Base-by-base conservation (phyloP, 306 rosid species). In the Castanea crenata region DNA sequence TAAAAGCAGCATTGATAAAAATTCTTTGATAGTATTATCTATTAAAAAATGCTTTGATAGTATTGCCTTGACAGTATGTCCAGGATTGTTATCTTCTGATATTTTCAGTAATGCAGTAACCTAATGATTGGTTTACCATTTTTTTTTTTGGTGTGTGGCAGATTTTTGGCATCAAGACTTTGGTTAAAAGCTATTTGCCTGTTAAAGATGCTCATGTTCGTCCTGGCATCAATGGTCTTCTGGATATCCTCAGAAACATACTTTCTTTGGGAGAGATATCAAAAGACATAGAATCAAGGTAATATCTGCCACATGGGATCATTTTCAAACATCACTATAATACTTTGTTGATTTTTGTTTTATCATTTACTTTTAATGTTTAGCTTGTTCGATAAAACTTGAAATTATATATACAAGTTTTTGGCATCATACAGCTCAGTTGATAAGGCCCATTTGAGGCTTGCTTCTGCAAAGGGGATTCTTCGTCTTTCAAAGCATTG, bases 401-500 rank as follows among this genome's bases (percentile, higher is more conserved):
- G 71, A 80, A 78, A 74, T 79, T 80, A 70, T 11, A 74, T 73
- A 44, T 76, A 23, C 75, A 76, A 77, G 70, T 78, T 75, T 77
- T 65, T 85, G 55, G 79, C 49, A 71, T 79, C 82, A 71, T 85
- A 83, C 97, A 96, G 99, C 87, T 87, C 91, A 84, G 93, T 90
- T 85, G 99, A 96, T 81, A 91, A 90, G 92, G 97, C 90, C 73
- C 92, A 96, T 86, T 69, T 96, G 87, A 91, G 84, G 85, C 94
- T 96, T 81, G 99, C 98, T 80, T 85, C 98, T 69, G 99, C 98
- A 32, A 96, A 96, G 87, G 99, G 97, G 0, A 86, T 96, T 82
- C 92, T 93, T 76, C 93, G 91, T 72, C 76, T 96, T 78, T 90
- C 97, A 65, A 96, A 87, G 92, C 89, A 88, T 35, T 93, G 99